Evolutionary conservation across 164 flowering plant species (phyloP), one percentile per base, ranked within the genome.

Genomic region (Liriodendron chinense): DNA sequence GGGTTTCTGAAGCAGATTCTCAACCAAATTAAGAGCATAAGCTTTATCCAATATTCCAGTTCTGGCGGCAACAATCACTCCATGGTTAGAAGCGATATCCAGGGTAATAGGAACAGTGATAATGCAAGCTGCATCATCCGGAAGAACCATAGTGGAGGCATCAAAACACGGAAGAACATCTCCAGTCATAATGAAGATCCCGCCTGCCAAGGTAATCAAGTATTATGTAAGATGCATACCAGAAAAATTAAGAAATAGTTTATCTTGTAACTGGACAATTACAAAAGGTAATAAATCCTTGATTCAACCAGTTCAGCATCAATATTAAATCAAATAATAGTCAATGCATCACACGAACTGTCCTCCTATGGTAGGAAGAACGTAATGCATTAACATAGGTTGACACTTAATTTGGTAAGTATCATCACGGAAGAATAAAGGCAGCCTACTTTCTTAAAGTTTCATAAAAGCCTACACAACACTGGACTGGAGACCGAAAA

Each of bases 111-210:
- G 99, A 77, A 94, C 99, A 68, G 99, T 96, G 71, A 96, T 81
- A 59, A 94, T 96, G 83, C 94, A 89, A n/a, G 98, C 82, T 28
- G 94, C 75, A 62, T 96, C 93, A 69, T 86, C 90, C 20, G 99
- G 98, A 80, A 96, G 94, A 79, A 85, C 81, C 91, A 94, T 73
- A 65, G 75, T 79, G 62, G 90, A 91, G 69, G 97, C 94, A 86
- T 94, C 96, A 84, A 93, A 96, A 84, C 98, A 93, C 24, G 98
- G 99, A 78, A 96, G 97, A 75, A 96, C 99, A 90, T 96, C 99
- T 72, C 99, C 99, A 72, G 99, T 96, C 99, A 96, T 96, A 50
- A 86, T 94, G 72, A 96, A 88, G 61, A 96, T 56, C n/a, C 98
- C 99, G 84, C 99, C 99, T 96, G 87, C 73, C 80, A 78, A 62